Evolutionary conservation across 2,329 filamentous ascomycete genomes (phyloP), one percentile per base, ranked within the genome.

Genomic region (Malbranchea zuffiana): DNA sequence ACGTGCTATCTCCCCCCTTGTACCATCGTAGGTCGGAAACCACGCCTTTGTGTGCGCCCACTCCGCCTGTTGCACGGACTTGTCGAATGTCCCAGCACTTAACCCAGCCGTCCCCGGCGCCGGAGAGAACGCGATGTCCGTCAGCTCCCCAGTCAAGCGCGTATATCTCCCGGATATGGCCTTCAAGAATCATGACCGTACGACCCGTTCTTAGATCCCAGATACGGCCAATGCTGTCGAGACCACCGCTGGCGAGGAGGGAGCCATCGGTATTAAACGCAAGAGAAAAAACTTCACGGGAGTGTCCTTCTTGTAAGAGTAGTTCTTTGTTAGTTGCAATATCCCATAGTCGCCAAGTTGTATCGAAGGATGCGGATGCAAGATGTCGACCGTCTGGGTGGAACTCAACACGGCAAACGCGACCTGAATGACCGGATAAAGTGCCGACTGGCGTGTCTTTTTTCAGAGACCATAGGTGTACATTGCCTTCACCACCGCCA

Each of bases 11-110:
- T 2, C 74, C 65, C 2, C 90, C 88, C 59, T 90, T 92, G 65
- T 81, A 96, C 85, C 90, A 96, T 44, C 86, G 72, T 45, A 98
- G 64, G 57, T 98, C 90, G 1, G 86, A 90, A 5, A 98, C 87
- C 21, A 90, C 82, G 46, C 85, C 88, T 33, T 76, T 80, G 58
- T 98, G 90, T 5, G 90, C 88, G 32, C 88, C 90, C 16, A 98
- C 81, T 12, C 82, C 83, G 8, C 84, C 88, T 0, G 75, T 80
- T 45, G 79, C 78, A 49, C 82, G 75, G 32, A 96, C 87, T 51
- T 90, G 88, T 30, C 90, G 78, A 35, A 98, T 71, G 55, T 98
- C 90, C 90, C 90, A 98, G 62, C 88, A 95, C 60, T 95, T 96
- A 52, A 94, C 78, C 74, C 90, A 96, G 12, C 88, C 88, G 54